Evolutionary conservation across 805 yeast species (phyloP).

Genomic region (Ogataea ganodermae): DNA sequence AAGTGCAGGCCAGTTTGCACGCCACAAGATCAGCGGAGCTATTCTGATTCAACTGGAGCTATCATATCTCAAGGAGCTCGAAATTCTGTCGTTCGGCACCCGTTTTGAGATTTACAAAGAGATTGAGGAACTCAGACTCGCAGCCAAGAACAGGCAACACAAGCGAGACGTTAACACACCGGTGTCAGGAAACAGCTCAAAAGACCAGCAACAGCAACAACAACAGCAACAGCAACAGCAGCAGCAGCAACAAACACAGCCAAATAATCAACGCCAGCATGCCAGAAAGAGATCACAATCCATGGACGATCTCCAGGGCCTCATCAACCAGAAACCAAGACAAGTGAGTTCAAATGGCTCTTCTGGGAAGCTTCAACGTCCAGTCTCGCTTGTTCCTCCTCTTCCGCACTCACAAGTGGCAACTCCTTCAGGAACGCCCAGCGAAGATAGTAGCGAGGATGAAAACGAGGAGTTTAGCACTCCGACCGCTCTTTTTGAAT

Average conservation of each 20-base stretch:
- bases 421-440: conserved; percentile 10
- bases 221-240: neutral
- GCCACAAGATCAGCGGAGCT: conserved; percentile 86
- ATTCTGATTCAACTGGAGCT: conserved; percentile 85
- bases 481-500: conserved; percentile 43
- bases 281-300: conserved; percentile 54
- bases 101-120: conserved; percentile 90
- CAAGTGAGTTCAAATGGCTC: conserved; percentile 5
- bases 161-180: conserved; percentile 1
- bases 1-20: conserved; percentile 76
- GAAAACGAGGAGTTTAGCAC: conserved; percentile 18
- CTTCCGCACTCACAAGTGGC: conserved; percentile 14
- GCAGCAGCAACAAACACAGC: neutral
- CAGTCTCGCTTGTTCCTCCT: conserved; percentile 23
- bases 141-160: conserved; percentile 22
- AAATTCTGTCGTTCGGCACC: conserved; percentile 90
- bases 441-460: conserved; percentile 16
- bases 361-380: conserved; percentile 16
- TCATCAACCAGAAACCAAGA: conserved; percentile 1
- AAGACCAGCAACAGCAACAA: conserved; percentile 4
- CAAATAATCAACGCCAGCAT: conserved; percentile 36
- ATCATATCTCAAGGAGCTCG: conserved; percentile 85
- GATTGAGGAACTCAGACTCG: conserved; percentile 64
- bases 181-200: neutral
- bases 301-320: conserved; percentile 41